A percentile compares a stretch with the other conserved stretches of the same genome.
Evolutionary conservation across 352 stramenopile species (phyloP).

Genomic region (Pythium folliculosum): DNA sequence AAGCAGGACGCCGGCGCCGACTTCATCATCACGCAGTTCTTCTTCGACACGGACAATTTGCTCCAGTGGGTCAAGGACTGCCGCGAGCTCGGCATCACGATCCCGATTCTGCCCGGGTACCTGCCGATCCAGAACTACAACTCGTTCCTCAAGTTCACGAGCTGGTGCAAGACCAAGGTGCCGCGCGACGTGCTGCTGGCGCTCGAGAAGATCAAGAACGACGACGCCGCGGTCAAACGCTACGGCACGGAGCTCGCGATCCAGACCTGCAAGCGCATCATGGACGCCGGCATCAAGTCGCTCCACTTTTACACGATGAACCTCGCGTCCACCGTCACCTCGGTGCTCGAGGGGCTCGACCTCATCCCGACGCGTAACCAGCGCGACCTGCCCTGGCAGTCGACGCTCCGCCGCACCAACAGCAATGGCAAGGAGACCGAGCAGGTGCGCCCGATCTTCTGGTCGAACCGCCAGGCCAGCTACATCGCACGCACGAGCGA

Average conservation of each 20-base stretch:
- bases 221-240: constrained; percentile 92
- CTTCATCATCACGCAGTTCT: constrained; percentile 99
- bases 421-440: constrained; percentile 71
- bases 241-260: constrained; percentile 95
- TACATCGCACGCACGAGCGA: constrained; percentile 96
- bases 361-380: constrained; percentile 64
- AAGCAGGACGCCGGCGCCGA: constrained; percentile 97
- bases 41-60: constrained; percentile 98
- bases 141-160: constrained; percentile 98
- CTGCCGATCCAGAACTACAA: constrained; percentile 91
- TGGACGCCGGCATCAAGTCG: constrained; percentile 70
- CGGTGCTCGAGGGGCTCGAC: constrained; percentile 79
- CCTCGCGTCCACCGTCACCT: constrained; percentile 84
- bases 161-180: constrained; percentile 97
- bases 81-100: constrained; percentile 90
- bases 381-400: constrained; percentile 74
- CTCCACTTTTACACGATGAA: constrained; percentile 97
- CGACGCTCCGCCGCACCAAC: constrained; percentile 58
- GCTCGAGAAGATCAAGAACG: constrained; percentile 91
- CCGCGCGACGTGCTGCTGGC: constrained; percentile 79
- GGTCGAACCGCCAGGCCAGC: constrained; percentile 96
- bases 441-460: constrained; percentile 97
- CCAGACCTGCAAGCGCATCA: constrained; percentile 91
- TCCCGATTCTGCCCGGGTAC: constrained; percentile 95
- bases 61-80: constrained; percentile 95